A percentile compares a stretch with the other conserved stretches of the same genome.
These are phyloP conservation scores for Blastobotrys arbuscula DNA, from an alignment of 1,139 yeast genomes.

Conservation along the genomic window DNA sequence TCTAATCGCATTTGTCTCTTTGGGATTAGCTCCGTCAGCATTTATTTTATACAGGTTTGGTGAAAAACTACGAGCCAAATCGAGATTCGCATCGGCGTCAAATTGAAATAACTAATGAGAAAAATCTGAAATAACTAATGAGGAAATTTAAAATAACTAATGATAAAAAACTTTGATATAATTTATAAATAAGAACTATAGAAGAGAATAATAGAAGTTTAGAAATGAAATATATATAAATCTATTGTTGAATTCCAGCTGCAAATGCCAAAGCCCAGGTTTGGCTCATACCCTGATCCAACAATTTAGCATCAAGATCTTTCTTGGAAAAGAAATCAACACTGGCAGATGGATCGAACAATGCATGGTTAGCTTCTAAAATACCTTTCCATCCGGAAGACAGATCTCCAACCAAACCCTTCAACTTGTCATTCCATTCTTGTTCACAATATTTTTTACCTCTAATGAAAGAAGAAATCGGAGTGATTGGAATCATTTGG, in stretches of 20 bases:
- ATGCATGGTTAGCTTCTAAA: conserved; percentile 64
- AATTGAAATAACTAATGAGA: too few relatives aligned
- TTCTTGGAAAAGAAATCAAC: conserved; percentile 60
- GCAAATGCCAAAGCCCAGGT: conserved; percentile 84
- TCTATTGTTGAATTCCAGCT: conserved; percentile 39
- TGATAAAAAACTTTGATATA: not conserved
- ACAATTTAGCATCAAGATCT: conserved; percentile 43
- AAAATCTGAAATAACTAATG: not conserved
- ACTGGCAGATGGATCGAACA: conserved; percentile 58
- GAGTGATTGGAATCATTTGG: conserved; percentile 85
- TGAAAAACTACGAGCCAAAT: conserved; percentile 4
- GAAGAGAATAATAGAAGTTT: not conserved
- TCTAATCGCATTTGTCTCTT: conserved; percentile 38
- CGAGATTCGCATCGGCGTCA: conserved; percentile 10
- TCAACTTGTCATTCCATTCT: conserved; percentile 64
- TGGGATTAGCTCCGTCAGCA: conserved; percentile 21
- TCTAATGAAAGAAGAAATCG: conserved; percentile 72
- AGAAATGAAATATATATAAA: not conserved
- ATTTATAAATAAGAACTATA: not conserved
- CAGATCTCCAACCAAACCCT: conserved; percentile 45
- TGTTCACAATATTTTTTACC: conserved; percentile 58
- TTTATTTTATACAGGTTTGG: conserved; percentile 17
- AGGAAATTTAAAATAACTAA: too few relatives aligned
- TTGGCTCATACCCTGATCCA: conserved; percentile 84
- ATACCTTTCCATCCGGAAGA: conserved; percentile 85